Evolutionary conservation across 768 basidiomycete species (phyloP).

Genomic region (Lentinula sp.): DNA sequence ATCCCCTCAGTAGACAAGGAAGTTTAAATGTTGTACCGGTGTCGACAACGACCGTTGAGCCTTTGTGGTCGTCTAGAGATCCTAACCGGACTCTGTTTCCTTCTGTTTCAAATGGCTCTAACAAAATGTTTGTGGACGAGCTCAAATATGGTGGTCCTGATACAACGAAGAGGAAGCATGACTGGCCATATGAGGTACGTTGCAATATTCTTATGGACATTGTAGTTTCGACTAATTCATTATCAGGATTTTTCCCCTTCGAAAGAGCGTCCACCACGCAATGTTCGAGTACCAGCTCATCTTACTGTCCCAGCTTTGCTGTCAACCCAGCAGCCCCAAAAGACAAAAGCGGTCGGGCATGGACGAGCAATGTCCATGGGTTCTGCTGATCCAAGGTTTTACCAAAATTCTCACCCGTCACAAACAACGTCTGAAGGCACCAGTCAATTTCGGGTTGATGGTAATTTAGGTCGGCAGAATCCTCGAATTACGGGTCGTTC

Average conservation of each 20-base stretch:
- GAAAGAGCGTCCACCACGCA: conserved; percentile 10
- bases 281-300: conserved; percentile 9
- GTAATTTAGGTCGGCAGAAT: neutral
- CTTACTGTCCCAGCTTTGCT: conserved; percentile 12
- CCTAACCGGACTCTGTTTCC: neutral
- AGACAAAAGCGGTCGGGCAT: neutral
- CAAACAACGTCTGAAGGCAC: neutral
- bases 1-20: conserved; percentile 1
- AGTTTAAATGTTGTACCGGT: neutral
- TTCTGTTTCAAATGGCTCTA: conserved; percentile 1
- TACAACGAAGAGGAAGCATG: conserved; percentile 14
- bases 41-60: neutral
- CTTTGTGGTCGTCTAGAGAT: neutral
- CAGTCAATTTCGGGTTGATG: neutral
- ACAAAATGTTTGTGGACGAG: conserved; percentile 23
- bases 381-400: neutral
- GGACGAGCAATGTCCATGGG: neutral
- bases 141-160: conserved; percentile 23
- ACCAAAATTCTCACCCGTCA: neutral
- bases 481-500: neutral
- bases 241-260: neutral
- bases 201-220: neutral
- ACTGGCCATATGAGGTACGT: neutral
- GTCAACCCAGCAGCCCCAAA: conserved; percentile 3
- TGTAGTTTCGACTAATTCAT: neutral